Percentiles rank a stretch among this genome's conserved stretches.
Conservation (phyloP, 768 basidiomycete species). For the Mrakia gelida region DNA sequence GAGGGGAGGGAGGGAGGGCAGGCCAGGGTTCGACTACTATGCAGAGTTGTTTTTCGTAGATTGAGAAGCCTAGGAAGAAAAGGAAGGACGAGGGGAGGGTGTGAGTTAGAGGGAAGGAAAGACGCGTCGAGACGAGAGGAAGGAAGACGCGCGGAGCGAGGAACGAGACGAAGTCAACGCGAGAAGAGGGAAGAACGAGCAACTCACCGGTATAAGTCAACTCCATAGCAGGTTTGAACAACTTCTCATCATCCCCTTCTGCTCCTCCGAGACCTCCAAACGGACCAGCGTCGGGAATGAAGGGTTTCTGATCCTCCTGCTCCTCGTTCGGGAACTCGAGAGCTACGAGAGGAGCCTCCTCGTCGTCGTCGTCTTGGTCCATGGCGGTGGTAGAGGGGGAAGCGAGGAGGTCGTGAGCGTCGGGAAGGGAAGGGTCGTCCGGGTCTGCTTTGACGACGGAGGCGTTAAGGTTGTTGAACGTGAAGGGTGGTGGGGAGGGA, state of each 20-base stretch:
- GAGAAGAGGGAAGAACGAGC: not conserved
- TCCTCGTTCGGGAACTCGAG: not conserved
- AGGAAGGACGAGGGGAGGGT: not conserved
- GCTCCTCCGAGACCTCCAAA: not conserved
- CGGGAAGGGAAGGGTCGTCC: constrained; percentile 11
- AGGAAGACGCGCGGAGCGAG: not conserved
- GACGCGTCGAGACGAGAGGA: not conserved
- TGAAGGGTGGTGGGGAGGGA: not conserved
- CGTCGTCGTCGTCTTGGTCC: not conserved
- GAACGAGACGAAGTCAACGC: not conserved
- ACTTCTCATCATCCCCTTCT: constrained; percentile 16
- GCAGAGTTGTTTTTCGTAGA: constrained; percentile 22
- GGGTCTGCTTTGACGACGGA: constrained; percentile 22
- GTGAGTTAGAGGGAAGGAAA: not conserved
- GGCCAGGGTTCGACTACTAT: constrained; percentile 29
- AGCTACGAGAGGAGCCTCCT: not conserved
- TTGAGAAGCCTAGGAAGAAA: constrained; percentile 24
- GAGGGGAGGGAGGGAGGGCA: constrained; percentile 29
- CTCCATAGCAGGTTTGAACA: constrained; percentile 28
- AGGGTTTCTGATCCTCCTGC: constrained; percentile 12
- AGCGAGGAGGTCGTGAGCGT: not conserved
- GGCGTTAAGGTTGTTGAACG: not conserved
- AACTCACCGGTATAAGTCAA: constrained; percentile 26
- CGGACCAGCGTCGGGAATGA: not conserved
- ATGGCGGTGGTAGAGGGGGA: not conserved